These are phyloP conservation scores for Cordyceps militaris DNA, from an alignment of 2,329 filamentous ascomycete species.

Conservation along the genomic window DNA sequence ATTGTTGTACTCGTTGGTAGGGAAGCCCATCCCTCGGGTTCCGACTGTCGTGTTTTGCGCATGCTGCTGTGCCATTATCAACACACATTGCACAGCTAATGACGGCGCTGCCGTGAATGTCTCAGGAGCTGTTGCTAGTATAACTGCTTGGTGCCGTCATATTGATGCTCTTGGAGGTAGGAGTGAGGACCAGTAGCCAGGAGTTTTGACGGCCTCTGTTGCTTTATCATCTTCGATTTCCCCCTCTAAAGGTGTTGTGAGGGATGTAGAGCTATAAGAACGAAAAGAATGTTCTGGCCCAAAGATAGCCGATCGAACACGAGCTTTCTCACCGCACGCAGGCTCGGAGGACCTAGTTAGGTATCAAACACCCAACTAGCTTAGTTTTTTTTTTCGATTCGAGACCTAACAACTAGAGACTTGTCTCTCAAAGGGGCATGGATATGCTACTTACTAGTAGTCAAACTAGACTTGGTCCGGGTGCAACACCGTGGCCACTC, in stretches of 20 bases:
- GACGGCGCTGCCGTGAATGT: background rate
- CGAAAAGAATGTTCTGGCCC: background rate
- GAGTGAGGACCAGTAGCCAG: background rate
- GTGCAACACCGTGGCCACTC: background rate
- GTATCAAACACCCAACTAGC: conserved; percentile 6
- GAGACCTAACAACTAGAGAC: background rate
- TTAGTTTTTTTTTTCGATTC: background rate
- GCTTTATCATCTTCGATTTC: background rate
- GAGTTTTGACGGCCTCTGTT: background rate
- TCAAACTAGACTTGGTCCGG: background rate
- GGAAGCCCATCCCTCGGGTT: conserved; percentile 19
- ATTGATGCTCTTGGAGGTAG: background rate
- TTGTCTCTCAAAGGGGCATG: background rate
- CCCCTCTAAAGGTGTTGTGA: background rate
- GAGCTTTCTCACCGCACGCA: background rate
- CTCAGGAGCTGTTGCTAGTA: background rate
- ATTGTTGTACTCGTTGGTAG: conserved; percentile 26
- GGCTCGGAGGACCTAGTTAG: conserved; percentile 1
- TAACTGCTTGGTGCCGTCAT: background rate
- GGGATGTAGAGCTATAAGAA: background rate
- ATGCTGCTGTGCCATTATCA: background rate
- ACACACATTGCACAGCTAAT: background rate
- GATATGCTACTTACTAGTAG: background rate
- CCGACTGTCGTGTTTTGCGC: background rate
- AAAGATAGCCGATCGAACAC: background rate